Percentiles rank a stretch among this genome's conserved stretches.
Conservation (phyloP, 345 rosid species). For the Populus pruinosa region DNA sequence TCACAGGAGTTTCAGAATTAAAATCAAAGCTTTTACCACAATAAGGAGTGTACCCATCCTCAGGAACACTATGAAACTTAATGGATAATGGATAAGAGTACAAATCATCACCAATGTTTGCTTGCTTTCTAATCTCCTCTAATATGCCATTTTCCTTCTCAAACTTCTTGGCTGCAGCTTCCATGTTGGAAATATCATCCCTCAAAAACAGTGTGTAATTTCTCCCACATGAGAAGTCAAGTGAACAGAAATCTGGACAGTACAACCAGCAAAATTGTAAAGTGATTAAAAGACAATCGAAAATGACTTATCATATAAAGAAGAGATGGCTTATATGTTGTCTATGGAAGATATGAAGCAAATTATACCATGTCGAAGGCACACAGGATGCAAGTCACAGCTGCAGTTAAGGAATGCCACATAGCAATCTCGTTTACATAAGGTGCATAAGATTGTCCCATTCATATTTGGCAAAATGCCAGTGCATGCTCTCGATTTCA, state of each 20-base stretch:
- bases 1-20: slow-evolving; percentile 11
- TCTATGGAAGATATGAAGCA: background rate
- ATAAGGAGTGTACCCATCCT: slow-evolving; percentile 67
- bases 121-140: slow-evolving; percentile 36
- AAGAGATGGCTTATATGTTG: background rate
- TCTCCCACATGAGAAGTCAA: slow-evolving; percentile 71
- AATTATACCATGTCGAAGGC: slow-evolving; percentile 81
- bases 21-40: slow-evolving; percentile 51
- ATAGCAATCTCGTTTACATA: slow-evolving; percentile 94
- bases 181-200: slow-evolving; percentile 63
- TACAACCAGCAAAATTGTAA: slow-evolving; percentile 12
- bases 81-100: slow-evolving; percentile 47
- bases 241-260: slow-evolving; percentile 53
- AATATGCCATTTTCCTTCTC: slow-evolving; percentile 54
- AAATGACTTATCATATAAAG: background rate
- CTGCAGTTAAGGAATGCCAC: slow-evolving; percentile 71
- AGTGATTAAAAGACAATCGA: background rate
- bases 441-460: slow-evolving; percentile 74
- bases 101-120: slow-evolving; percentile 44
- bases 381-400: slow-evolving; percentile 62
- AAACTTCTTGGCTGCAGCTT: slow-evolving; percentile 77
- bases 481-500: slow-evolving; percentile 63
- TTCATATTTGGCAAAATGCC: slow-evolving; percentile 45
- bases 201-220: slow-evolving; percentile 63
- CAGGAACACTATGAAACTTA: slow-evolving; percentile 28